These are phyloP conservation scores for Parsonsia alboflavescens DNA, from an alignment of 257 asterid genomes.

Conservation along the genomic window DNA sequence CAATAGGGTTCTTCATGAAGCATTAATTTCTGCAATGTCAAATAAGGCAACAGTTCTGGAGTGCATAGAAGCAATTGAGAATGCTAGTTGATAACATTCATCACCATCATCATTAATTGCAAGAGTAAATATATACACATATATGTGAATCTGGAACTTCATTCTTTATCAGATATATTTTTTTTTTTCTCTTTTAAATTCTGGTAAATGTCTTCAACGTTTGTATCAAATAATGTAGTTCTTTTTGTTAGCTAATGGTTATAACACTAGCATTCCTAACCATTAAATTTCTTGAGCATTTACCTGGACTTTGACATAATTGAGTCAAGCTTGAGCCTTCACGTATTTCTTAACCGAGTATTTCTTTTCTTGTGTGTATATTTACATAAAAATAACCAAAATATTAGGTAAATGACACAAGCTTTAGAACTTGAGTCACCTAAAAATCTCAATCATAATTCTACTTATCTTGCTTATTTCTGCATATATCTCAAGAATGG, in stretches of 20 bases:
- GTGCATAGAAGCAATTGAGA: conserved; percentile 92
- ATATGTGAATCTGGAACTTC: background rate
- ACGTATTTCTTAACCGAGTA: background rate
- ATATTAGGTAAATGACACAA: no score
- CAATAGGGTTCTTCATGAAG: conserved; percentile 61
- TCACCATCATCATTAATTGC: background rate
- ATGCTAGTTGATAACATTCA: conserved; percentile 29
- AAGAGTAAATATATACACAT: background rate
- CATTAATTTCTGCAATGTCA: conserved; percentile 71
- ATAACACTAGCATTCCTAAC: background rate
- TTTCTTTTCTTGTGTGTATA: no score
- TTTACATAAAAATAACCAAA: no score
- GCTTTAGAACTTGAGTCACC: no score
- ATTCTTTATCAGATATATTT: background rate
- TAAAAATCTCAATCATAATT: no score
- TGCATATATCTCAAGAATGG: no score
- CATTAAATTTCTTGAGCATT: background rate
- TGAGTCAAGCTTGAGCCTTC: background rate
- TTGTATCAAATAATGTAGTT: background rate
- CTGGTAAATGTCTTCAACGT: background rate
- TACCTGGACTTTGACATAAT: no score
- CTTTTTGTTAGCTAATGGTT: background rate
- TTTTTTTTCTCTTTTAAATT: background rate
- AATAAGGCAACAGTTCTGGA: conserved; percentile 76
- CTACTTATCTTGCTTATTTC: no score